A percentile compares a stretch with the other conserved stretches of the same genome.
Evolutionary conservation across 2,329 filamentous ascomycete species (phyloP).

Genomic region (Botrytis cinerea): DNA sequence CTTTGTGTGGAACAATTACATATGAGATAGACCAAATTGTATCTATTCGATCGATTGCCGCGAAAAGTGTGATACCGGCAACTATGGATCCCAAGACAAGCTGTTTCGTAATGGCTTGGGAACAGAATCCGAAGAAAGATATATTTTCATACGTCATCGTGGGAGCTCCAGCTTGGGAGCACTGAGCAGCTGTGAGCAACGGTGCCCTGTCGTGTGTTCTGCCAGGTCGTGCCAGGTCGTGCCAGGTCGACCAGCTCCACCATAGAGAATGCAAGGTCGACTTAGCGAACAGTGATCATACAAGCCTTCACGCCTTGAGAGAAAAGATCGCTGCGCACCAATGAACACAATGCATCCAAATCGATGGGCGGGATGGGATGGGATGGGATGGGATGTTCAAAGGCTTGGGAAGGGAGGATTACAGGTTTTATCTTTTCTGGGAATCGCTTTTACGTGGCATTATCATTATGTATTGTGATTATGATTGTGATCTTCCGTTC

Average conservation of each 20-base stretch:
- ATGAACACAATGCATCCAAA: neutral
- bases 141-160: neutral
- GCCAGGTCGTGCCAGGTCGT: neutral
- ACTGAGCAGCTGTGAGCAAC: neutral
- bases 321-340: slow-evolving; percentile 3
- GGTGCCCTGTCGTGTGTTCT: neutral
- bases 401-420: neutral
- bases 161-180: neutral
- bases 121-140: neutral
- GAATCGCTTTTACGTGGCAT: slow-evolving; percentile 15
- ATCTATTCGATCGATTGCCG: neutral
- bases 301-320: neutral
- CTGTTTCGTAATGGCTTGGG: neutral
- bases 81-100: neutral
- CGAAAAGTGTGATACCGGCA: neutral
- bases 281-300: neutral
- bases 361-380: neutral
- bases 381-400: neutral
- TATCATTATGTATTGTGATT: neutral
- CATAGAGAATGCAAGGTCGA: neutral
- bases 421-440: neutral
- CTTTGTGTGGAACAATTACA: slow-evolving; percentile 12
- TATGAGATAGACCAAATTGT: neutral
- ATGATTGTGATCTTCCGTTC: neutral
- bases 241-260: neutral